A percentile compares a stretch with the other conserved stretches of the same genome.
These are phyloP conservation scores for Prunus yedoensis DNA, from an alignment of 331 rosid genomes.

Conservation along the genomic window DNA sequence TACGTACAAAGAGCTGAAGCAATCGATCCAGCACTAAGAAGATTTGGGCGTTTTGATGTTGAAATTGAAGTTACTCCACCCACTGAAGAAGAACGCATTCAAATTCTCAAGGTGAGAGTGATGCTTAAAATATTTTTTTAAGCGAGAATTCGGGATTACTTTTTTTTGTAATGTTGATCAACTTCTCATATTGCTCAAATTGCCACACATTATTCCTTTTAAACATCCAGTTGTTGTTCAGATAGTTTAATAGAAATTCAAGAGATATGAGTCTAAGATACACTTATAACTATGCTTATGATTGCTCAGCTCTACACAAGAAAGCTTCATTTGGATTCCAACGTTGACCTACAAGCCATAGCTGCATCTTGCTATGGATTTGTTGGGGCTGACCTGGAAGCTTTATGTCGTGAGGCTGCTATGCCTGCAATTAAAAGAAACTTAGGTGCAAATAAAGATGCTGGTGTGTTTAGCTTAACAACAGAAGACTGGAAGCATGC, in stretches of 20 bases:
- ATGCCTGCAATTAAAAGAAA: conserved; percentile 52
- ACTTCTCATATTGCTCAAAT: background rate
- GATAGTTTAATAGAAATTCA: conserved; percentile 19
- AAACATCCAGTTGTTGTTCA: background rate
- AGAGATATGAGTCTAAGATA: conserved; percentile 18
- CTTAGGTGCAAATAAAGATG: conserved; percentile 44
- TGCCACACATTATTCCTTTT: background rate
- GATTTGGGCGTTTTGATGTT: conserved; percentile 88
- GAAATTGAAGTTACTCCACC: conserved; percentile 90
- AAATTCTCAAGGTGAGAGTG: conserved; percentile 75
- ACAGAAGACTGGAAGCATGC: conserved; percentile 84
- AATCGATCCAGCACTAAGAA: conserved; percentile 86
- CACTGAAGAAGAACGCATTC: conserved; percentile 69
- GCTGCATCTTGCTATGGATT: conserved; percentile 90
- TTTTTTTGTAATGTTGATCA: conserved; percentile 19
- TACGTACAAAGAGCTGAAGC: conserved; percentile 63
- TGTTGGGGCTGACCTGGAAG: conserved; percentile 96
- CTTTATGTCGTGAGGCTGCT: conserved; percentile 76
- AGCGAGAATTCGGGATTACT: background rate
- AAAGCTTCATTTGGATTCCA: conserved; percentile 58
- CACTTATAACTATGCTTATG: conserved; percentile 19
- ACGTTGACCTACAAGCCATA: conserved; percentile 54
- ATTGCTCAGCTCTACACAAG: conserved; percentile 72
- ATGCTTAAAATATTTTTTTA: background rate
- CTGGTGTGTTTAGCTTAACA: conserved; percentile 35